Conservation (phyloP, 441 rosid species). For the Euphorbia schlechtendalii region DNA sequence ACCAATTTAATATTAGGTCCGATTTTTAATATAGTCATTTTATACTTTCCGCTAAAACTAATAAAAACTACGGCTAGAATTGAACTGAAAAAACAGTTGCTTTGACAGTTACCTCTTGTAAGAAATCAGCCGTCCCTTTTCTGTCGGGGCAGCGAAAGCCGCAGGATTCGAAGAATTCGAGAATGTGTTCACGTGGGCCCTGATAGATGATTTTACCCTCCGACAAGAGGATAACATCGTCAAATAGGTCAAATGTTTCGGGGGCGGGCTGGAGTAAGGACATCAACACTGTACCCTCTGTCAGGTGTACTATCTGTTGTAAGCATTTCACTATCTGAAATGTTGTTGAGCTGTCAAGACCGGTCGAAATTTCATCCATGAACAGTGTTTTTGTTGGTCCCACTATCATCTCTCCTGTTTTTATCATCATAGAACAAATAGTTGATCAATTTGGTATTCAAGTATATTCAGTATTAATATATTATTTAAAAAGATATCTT, state of each 20-base stretch:
- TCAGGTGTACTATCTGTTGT: constrained; percentile 76
- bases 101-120: constrained; percentile 81
- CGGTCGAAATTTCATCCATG: constrained; percentile 97
- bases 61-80: no score
- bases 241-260: constrained; percentile 78
- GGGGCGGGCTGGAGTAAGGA: constrained; percentile 90
- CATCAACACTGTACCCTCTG: constrained; percentile 65
- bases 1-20: no score
- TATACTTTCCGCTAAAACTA: no score
- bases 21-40: no score
- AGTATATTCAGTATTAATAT: no score
- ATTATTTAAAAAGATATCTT: no score
- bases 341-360: constrained; percentile 88
- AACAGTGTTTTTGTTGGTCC: constrained; percentile 82
- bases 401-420: constrained; percentile 93
- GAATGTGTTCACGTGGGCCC: constrained; percentile 62
- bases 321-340: constrained; percentile 77
- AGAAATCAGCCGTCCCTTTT: constrained; percentile 85
- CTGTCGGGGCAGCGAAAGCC: constrained; percentile 86
- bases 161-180: constrained; percentile 66
- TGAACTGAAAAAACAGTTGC: no score
- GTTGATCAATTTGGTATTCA: no score
- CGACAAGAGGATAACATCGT: constrained; percentile 61
- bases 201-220: constrained; percentile 78
- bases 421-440: no score